phyloP scores from a whole-genome alignment of 2,329 filamentous ascomycete genomes.

The Sporothrix humicola region DNA sequence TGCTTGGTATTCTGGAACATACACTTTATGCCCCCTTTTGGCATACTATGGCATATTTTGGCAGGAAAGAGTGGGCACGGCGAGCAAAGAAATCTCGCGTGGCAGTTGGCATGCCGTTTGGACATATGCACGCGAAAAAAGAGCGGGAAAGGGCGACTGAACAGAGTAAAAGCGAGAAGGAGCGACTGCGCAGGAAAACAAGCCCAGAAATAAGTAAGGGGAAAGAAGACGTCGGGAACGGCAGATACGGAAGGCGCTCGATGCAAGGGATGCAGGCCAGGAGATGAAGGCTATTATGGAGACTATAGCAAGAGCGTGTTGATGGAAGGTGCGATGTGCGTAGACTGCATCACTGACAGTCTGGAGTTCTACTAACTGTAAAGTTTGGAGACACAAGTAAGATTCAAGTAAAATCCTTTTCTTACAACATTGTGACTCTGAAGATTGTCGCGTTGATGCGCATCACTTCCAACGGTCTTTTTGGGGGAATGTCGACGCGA shows the following conservation, averaged over 20 bases:
- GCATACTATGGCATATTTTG: neutral
- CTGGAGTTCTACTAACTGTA: no score
- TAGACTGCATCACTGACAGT: no score
- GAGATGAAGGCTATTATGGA: constrained; percentile 8
- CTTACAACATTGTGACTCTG: no score
- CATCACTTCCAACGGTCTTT: neutral
- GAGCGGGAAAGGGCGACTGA: no score
- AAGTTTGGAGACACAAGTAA: no score
- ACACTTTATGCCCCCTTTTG: constrained; percentile 5
- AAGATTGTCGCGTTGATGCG: neutral
- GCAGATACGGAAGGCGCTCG: neutral
- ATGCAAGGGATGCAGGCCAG: constrained; percentile 12
- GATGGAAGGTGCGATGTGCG: neutral
- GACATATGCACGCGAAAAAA: neutral
- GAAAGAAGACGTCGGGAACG: neutral
- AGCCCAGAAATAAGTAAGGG: neutral
- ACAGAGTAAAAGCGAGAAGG: neutral
- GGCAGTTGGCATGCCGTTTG: neutral
- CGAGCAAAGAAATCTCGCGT: neutral
- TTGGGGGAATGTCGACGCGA: constrained; percentile 15
- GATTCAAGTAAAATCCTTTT: neutral
- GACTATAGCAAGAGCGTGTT: no score
- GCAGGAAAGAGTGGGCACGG: neutral
- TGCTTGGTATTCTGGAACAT: neutral
- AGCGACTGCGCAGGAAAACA: neutral